A percentile compares a stretch with the other conserved stretches of the same genome.
Conservation (phyloP, 2,329 filamentous ascomycete species). For the Lecanosticta acicola region DNA sequence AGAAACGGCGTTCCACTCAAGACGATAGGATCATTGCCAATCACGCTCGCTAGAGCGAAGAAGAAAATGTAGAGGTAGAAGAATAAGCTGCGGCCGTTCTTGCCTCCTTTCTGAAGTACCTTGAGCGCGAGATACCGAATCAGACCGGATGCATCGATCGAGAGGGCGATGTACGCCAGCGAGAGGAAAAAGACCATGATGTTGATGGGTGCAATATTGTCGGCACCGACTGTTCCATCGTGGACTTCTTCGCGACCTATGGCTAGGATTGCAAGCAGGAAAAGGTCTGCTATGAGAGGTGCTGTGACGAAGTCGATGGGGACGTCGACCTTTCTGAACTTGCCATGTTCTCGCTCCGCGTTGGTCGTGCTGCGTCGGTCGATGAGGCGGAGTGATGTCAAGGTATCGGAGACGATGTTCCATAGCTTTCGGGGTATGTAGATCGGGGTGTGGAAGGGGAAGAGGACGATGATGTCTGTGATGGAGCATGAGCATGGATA, state of each 20-base stretch:
- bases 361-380: neutral
- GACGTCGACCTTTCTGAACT: slow-evolving; percentile 45
- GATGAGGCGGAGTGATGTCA: slow-evolving; percentile 51
- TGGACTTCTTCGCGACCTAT: slow-evolving; percentile 62
- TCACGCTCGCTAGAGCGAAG: slow-evolving; percentile 60
- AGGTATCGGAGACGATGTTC: slow-evolving; percentile 40
- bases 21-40: slow-evolving; percentile 72
- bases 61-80: slow-evolving; percentile 71
- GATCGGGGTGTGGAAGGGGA: slow-evolving; percentile 61
- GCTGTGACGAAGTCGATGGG: slow-evolving; percentile 68
- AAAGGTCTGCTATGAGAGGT: slow-evolving; percentile 64
- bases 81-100: slow-evolving; percentile 62
- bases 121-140: slow-evolving; percentile 67
- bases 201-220: slow-evolving; percentile 63
- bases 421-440: slow-evolving; percentile 51
- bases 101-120: slow-evolving; percentile 61
- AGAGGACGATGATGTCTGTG: slow-evolving; percentile 62
- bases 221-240: slow-evolving; percentile 61
- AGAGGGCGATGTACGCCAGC: slow-evolving; percentile 65
- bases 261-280: slow-evolving; percentile 62
- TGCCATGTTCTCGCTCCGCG: neutral
- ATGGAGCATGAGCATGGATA: slow-evolving; percentile 1
- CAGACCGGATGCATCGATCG: slow-evolving; percentile 68
- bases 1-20: slow-evolving; percentile 68
- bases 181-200: slow-evolving; percentile 73